Evolutionary conservation across 345 rosid genomes (phyloP).

Genomic region (Eucalyptus sideroxylon): DNA sequence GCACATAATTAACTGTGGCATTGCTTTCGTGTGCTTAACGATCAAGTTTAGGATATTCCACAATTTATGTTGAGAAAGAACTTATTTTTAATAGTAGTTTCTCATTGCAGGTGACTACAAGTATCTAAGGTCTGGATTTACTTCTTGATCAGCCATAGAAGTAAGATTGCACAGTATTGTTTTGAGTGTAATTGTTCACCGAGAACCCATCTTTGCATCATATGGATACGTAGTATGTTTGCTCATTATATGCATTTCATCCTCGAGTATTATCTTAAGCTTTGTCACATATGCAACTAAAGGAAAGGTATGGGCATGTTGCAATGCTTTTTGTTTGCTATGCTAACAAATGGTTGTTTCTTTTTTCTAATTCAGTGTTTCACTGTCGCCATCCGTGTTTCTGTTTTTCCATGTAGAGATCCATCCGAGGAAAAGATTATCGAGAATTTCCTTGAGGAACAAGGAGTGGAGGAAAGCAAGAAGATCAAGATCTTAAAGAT

Average conservation of each 20-base stretch:
- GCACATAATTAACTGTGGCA: not conserved
- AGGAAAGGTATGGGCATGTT: not conserved
- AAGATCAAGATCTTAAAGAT: conserved; percentile 51
- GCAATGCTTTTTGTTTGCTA: not conserved
- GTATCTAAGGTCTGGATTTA: conserved; percentile 49
- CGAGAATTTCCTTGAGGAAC: conserved; percentile 69
- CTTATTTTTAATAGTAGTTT: not conserved
- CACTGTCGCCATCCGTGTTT: not conserved
- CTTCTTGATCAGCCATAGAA: not conserved
- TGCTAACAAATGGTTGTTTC: not conserved
- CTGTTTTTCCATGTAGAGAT: conserved; percentile 22
- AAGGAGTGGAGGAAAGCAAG: conserved; percentile 44
- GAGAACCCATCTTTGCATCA: not conserved
- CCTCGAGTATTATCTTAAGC: not conserved
- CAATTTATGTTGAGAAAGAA: not conserved
- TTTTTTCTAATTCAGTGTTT: not conserved
- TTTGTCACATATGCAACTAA: not conserved
- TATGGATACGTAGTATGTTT: not conserved
- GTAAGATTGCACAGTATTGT: not conserved
- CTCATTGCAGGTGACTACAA: conserved; percentile 66
- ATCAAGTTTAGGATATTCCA: not conserved
- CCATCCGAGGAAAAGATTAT: conserved; percentile 57
- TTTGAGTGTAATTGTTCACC: not conserved
- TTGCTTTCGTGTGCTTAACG: not conserved
- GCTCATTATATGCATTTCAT: not conserved